phyloP scores from a whole-genome alignment of 1,284 basidiomycete genomes.

The Ceratobasidium sp. region DNA sequence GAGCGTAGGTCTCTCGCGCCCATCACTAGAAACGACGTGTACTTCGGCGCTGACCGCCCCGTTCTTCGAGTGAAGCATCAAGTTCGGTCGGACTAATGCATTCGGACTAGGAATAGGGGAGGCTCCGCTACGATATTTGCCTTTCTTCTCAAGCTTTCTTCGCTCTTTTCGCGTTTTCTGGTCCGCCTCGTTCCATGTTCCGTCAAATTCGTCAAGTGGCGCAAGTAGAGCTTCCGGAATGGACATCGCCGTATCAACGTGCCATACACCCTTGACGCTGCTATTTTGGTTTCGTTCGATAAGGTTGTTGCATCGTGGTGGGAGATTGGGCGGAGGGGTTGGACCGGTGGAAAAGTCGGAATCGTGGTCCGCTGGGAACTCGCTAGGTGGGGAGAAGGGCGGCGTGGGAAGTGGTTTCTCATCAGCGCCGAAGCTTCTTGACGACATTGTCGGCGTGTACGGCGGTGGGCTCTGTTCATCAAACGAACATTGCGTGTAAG shows the following conservation, averaged over 20 bases:
- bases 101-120: neutral
- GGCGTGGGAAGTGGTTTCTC: no score
- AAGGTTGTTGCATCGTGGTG: conserved; percentile 20
- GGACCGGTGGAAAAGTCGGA: no score
- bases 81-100: conserved; percentile 10
- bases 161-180: conserved; percentile 16
- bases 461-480: no score
- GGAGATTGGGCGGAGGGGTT: neutral
- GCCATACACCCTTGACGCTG: conserved; percentile 34
- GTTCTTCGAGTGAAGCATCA: conserved; percentile 30
- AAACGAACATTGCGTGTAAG: no score
- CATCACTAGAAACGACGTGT: conserved; percentile 34
- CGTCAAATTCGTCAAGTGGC: conserved; percentile 22
- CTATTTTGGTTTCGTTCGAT: conserved; percentile 6
- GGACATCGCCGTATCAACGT: conserved; percentile 17
- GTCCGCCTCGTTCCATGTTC: conserved; percentile 28
- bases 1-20: neutral
- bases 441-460: no score
- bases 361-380: no score
- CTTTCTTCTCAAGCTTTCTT: conserved; percentile 26
- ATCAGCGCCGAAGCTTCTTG: no score
- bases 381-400: no score
- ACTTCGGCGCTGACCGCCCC: conserved; percentile 21
- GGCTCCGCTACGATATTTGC: conserved; percentile 15
- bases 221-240: conserved; percentile 22